Evolutionary conservation across 345 rosid species (phyloP), one percentile per base, ranked within the genome.

Genomic region (Salix brachista): DNA sequence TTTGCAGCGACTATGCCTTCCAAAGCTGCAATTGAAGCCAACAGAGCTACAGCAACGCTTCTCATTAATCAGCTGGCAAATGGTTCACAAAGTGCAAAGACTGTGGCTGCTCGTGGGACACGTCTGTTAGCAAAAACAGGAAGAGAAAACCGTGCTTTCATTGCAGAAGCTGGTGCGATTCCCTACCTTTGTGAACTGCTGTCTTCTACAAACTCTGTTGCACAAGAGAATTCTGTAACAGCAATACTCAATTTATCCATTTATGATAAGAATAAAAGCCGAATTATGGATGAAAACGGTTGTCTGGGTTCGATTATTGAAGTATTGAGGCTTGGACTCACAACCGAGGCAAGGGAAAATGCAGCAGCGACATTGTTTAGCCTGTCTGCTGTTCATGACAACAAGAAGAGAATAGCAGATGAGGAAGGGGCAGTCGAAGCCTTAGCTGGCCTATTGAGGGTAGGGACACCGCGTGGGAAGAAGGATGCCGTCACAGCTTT

Each of bases 301-400:
- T 96, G 97, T 80, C 83, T 96, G 75, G 84, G 84, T 72, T 88
- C 94, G 2, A 89, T 94, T 16, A 94, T 94, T 8, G 86, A 86
- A 18, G 97, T 92, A 8, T 82, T 94, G 71, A 90, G 89, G 50
- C 81, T 81, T 5, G 98, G 99, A 54, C 85, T 88, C 34, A 90
- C 98, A 13, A 91, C 89, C 23, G 95, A 91, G 67, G 94, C 95
- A 0, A 91, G 92, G 83, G 97, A 96, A 83, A 96, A 96, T 64
- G 99, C 98, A 21, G 97, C 98, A 2, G 98, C 98, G 0, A 94
- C 98, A 13, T 76, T 96, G 82, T 94, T 96, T 60, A 96, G 98
- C 84, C 87, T 96, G 64, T 94, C 97, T 41, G 90, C 97, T 0
- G 95, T 96, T 71, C 97, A 94, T 52, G 97, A 91, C 68, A 92